A percentile compares a stretch with the other conserved stretches of the same genome.
Evolutionary conservation across 805 yeast genomes (phyloP).

Genomic region (Clavispora carvajalis): DNA sequence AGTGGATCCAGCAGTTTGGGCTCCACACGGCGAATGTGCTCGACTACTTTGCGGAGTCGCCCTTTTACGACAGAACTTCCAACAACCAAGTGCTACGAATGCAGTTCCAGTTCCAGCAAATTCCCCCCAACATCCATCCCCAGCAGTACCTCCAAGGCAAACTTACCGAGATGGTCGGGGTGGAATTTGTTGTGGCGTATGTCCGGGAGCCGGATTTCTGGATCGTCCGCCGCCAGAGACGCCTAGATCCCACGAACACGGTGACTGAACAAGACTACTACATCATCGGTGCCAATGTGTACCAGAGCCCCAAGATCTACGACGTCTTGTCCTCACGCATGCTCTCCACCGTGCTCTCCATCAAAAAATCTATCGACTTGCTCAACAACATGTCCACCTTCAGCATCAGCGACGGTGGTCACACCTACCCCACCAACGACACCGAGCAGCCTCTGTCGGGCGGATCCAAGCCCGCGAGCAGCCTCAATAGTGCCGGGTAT

Average conservation of each 20-base stretch:
- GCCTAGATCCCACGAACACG: constrained; percentile 49
- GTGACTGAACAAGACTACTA: constrained; percentile 70
- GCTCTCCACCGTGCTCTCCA: constrained; percentile 28
- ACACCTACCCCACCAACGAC: constrained; percentile 18
- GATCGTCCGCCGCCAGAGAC: constrained; percentile 78
- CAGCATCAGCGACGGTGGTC: constrained; percentile 33
- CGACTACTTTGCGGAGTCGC: constrained; percentile 90
- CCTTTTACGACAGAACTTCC: constrained; percentile 90
- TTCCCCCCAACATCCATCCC: constrained; percentile 29
- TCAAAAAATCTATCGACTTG: constrained; percentile 30
- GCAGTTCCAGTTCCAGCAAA: constrained; percentile 81
- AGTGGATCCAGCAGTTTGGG: constrained; percentile 90
- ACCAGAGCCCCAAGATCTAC: constrained; percentile 79
- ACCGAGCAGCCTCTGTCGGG: background rate
- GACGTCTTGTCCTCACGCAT: constrained; percentile 66
- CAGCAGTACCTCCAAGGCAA: constrained; percentile 46
- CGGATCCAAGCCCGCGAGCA: constrained; percentile 7
- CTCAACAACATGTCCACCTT: constrained; percentile 29
- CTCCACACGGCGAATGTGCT: constrained; percentile 84
- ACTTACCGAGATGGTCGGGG: constrained; percentile 73
- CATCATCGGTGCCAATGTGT: constrained; percentile 86
- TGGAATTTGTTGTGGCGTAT: constrained; percentile 72
- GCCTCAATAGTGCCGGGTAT: constrained; percentile 6
- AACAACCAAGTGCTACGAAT: constrained; percentile 91
- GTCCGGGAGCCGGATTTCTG: constrained; percentile 89